Conservation (phyloP, 106 monocot species). For the Gastrodia elata region DNA sequence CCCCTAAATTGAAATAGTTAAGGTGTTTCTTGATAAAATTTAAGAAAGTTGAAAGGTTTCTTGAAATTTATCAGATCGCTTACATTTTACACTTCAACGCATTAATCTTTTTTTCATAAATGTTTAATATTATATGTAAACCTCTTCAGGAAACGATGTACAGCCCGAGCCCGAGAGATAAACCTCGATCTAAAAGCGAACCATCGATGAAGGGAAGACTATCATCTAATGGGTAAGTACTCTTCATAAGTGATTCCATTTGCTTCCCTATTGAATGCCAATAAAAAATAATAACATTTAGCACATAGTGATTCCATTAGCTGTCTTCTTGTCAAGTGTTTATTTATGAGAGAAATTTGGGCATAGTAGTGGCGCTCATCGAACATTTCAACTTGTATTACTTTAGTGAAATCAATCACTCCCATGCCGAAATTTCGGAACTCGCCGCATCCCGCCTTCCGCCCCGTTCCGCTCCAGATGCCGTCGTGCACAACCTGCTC, state of each 20-base stretch:
- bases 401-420: constrained; percentile 18
- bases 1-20: too few relatives aligned
- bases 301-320: background rate
- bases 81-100: background rate
- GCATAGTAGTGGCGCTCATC: too few relatives aligned
- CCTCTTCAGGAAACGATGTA: constrained; percentile 31
- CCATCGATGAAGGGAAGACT: constrained; percentile 28
- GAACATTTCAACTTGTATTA: too few relatives aligned
- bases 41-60: too few relatives aligned
- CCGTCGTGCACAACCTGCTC: constrained; percentile 14
- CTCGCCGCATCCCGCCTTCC: constrained; percentile 7
- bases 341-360: too few relatives aligned
- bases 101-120: background rate
- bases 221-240: constrained; percentile 31
- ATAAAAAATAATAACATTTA: too few relatives aligned
- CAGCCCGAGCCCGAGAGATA: constrained; percentile 34
- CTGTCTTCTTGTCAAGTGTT: background rate
- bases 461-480: constrained; percentile 29
- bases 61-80: background rate
- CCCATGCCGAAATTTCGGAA: constrained; percentile 30
- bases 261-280: too few relatives aligned
- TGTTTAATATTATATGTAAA: background rate
- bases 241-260: background rate
- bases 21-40: too few relatives aligned
- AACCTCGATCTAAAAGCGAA: constrained; percentile 23